Conservation (phyloP, 345 rosid genomes). For the Lepidium sativum region DNA sequence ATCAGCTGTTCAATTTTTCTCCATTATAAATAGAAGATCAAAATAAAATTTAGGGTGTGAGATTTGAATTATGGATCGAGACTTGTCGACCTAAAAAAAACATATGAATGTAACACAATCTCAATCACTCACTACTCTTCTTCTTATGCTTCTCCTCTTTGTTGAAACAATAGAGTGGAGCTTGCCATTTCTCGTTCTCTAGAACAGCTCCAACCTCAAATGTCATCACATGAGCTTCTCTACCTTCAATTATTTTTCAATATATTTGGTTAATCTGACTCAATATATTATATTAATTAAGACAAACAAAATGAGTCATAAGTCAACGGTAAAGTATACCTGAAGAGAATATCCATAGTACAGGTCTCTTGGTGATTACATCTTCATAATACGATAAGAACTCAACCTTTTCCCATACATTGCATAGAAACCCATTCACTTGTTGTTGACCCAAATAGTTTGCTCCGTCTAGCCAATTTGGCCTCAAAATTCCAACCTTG, state of each 20-base stretch:
- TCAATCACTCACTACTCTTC: neutral
- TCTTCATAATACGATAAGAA: conserved; percentile 62
- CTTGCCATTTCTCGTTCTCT: conserved; percentile 54
- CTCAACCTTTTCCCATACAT: conserved; percentile 56
- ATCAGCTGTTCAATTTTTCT: too few relatives aligned
- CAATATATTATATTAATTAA: neutral
- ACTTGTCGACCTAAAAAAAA: too few relatives aligned
- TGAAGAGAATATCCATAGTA: conserved; percentile 52
- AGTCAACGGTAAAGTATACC: conserved; percentile 23
- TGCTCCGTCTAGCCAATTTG: conserved; percentile 60
- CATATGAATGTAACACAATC: neutral
- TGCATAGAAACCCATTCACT: conserved; percentile 45
- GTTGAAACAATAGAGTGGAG: conserved; percentile 49
- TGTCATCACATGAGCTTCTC: conserved; percentile 55
- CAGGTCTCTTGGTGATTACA: conserved; percentile 53
- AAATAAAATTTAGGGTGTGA: too few relatives aligned
- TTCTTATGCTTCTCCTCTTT: neutral
- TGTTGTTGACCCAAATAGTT: conserved; percentile 45
- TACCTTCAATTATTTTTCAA: conserved; percentile 26
- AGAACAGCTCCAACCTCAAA: conserved; percentile 60
- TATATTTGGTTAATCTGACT: neutral
- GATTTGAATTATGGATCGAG: too few relatives aligned
- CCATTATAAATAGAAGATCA: too few relatives aligned
- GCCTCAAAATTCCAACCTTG: conserved; percentile 57
- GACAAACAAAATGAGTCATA: neutral